phyloP scores from a whole-genome alignment of 495 filamentous ascomycete species.

The Penicillium psychrofluorescens region DNA sequence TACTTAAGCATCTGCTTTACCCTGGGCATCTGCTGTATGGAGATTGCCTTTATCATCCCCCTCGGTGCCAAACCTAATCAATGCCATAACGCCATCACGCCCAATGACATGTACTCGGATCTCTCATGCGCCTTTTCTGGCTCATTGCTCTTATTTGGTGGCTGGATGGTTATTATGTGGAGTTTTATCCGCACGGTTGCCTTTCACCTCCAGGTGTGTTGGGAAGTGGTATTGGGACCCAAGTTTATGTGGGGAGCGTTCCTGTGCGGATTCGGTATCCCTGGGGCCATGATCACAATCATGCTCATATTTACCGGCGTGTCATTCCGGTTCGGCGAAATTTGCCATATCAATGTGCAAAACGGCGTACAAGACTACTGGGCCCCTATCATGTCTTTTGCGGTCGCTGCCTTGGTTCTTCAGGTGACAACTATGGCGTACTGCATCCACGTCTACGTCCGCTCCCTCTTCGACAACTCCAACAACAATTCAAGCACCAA shows the following conservation, averaged over 20 bases:
- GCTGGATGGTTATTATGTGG: slow-evolving; percentile 78
- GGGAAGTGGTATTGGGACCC: slow-evolving; percentile 82
- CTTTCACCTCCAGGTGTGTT: slow-evolving; percentile 95
- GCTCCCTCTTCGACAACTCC: slow-evolving; percentile 65
- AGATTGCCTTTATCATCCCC: slow-evolving; percentile 82
- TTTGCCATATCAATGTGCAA: slow-evolving; percentile 87
- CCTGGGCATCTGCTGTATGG: slow-evolving; percentile 64
- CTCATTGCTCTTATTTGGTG: slow-evolving; percentile 75
- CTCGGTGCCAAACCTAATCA: slow-evolving; percentile 71
- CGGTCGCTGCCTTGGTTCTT: slow-evolving; percentile 69
- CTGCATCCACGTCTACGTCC: slow-evolving; percentile 90
- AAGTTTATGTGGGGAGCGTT: slow-evolving; percentile 89
- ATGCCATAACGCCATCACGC: slow-evolving; percentile 87
- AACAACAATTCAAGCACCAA: slow-evolving; percentile 40
- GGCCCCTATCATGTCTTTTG: slow-evolving; percentile 78
- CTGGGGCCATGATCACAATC: slow-evolving; percentile 60
- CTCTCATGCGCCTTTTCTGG: slow-evolving; percentile 83
- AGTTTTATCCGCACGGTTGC: slow-evolving; percentile 83
- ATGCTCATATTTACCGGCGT: slow-evolving; percentile 83
- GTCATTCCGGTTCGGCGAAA: slow-evolving; percentile 84
- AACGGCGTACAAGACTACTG: slow-evolving; percentile 79
- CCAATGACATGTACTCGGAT: slow-evolving; percentile 82
- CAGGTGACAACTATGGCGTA: slow-evolving; percentile 82
- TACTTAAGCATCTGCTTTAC: slow-evolving; percentile 87
- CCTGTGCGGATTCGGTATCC: slow-evolving; percentile 74